These are phyloP conservation scores for Nakazawaea wickerhamii DNA, from an alignment of 805 yeast species.

Conservation along the genomic window DNA sequence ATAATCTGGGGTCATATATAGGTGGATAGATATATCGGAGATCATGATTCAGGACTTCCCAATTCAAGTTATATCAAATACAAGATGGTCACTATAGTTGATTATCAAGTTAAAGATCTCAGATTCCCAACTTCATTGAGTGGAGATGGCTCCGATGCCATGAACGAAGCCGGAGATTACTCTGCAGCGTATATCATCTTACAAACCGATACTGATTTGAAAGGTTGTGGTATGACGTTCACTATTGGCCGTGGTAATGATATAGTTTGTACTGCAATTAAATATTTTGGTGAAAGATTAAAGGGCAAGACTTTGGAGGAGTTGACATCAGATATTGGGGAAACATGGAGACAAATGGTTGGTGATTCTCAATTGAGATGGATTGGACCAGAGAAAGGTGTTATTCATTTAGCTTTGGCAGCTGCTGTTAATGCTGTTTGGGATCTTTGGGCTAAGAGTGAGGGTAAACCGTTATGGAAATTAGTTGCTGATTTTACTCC, in stretches of 20 bases:
- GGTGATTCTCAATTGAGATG: conserved; percentile 36
- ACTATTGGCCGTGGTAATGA: conserved; percentile 35
- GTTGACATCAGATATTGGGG: conserved; percentile 32
- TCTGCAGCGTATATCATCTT: conserved; percentile 34
- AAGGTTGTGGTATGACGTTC: conserved; percentile 39
- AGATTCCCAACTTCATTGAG: conserved; percentile 35
- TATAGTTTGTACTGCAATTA: conserved; percentile 29
- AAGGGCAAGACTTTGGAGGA: conserved; percentile 27
- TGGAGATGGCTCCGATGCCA: conserved; percentile 37
- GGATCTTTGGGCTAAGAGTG: conserved; percentile 37
- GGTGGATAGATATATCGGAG: no score
- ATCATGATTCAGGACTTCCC: no score
- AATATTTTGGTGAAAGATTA: conserved; percentile 31
- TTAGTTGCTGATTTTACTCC: conserved; percentile 37
- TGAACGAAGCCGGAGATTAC: conserved; percentile 35
- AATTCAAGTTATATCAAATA: not conserved
- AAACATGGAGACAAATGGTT: conserved; percentile 35
- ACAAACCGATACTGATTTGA: conserved; percentile 23
- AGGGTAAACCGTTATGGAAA: conserved; percentile 35
- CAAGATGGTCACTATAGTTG: conserved; percentile 3
- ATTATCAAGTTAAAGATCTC: conserved; percentile 7
- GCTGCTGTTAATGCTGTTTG: conserved; percentile 36
- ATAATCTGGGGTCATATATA: no score
- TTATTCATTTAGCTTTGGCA: conserved; percentile 35
- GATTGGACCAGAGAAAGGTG: conserved; percentile 42